These are phyloP conservation scores for Podospora bellae-mahoneyi DNA, from an alignment of 495 filamentous ascomycete genomes.

Conservation along the genomic window DNA sequence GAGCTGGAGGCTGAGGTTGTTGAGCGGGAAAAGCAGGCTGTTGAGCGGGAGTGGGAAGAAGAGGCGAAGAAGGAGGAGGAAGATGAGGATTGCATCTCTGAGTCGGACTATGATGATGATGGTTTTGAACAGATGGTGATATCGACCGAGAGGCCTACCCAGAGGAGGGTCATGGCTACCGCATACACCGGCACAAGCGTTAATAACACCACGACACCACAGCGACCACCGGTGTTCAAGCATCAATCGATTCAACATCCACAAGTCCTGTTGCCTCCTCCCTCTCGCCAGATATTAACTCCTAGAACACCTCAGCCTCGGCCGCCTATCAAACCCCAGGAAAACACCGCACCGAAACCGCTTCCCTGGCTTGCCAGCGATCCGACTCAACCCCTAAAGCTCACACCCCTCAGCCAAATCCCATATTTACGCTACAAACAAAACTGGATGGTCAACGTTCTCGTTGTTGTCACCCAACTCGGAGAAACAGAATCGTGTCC, in stretches of 20 bases:
- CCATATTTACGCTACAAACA: slow-evolving; percentile 47
- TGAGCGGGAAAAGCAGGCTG: background rate
- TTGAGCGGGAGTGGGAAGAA: background rate
- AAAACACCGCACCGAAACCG: slow-evolving; percentile 17
- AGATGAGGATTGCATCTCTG: slow-evolving; percentile 18
- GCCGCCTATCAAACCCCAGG: slow-evolving; percentile 21
- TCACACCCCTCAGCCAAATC: slow-evolving; percentile 40
- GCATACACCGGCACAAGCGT: background rate
- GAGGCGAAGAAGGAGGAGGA: background rate
- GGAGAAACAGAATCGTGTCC: slow-evolving; percentile 38
- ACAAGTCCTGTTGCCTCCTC: background rate
- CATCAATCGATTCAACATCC: background rate
- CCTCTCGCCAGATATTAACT: background rate
- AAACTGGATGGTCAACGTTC: slow-evolving; percentile 48
- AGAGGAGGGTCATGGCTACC: slow-evolving; percentile 21
- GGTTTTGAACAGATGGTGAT: slow-evolving; percentile 16
- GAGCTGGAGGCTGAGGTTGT: background rate
- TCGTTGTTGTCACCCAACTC: slow-evolving; percentile 41
- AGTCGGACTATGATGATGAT: slow-evolving; percentile 17
- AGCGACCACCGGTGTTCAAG: background rate
- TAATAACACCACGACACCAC: background rate
- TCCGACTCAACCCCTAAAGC: slow-evolving; percentile 34
- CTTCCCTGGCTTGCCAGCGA: slow-evolving; percentile 29
- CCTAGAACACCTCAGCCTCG: slow-evolving; percentile 11
- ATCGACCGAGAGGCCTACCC: slow-evolving; percentile 9